These are phyloP conservation scores for Trebouxia sp. DNA, from an alignment of 139 green algal genomes.

Conservation along the genomic window DNA sequence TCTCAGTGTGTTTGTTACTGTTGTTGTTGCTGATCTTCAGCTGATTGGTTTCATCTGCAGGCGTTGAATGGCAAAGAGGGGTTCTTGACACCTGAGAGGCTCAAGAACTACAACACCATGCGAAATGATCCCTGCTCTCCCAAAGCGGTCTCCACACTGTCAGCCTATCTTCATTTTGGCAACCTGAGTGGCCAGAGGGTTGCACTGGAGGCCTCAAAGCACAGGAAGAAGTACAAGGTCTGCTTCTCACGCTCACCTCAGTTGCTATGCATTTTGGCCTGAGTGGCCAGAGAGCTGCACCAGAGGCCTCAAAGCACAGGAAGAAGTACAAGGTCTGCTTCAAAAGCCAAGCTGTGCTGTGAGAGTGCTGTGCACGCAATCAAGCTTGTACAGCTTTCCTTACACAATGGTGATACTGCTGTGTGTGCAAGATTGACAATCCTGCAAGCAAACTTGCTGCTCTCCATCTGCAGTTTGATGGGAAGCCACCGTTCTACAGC, in stretches of 20 bases:
- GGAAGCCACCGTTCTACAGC: too few relatives aligned
- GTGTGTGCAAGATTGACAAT: too few relatives aligned
- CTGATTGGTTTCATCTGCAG: not conserved
- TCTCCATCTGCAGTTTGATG: too few relatives aligned
- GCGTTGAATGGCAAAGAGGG: conserved; percentile 58
- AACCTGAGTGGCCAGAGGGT: conserved; percentile 78
- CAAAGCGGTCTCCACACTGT: conserved; percentile 78
- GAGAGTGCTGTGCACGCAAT: too few relatives aligned
- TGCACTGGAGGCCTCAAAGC: conserved; percentile 83
- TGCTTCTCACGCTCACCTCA: too few relatives aligned
- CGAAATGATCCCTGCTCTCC: conserved; percentile 83
- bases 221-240: conserved; percentile 60
- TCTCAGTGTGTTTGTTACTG: too few relatives aligned
- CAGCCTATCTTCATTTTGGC: conserved; percentile 92
- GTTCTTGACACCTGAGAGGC: conserved; percentile 77
- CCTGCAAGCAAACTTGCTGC: too few relatives aligned
- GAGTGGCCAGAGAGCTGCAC: conserved; percentile 72
- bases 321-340: conserved; percentile 63
- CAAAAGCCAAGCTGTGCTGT: too few relatives aligned
- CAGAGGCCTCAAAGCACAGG: conserved; percentile 79
- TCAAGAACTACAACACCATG: conserved; percentile 76
- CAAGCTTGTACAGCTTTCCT: too few relatives aligned
- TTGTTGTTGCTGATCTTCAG: too few relatives aligned
- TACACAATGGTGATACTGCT: too few relatives aligned
- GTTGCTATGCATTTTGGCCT: conserved; percentile 81